A percentile compares a stretch with the other conserved stretches of the same genome.
Conservation (phyloP, 2,329 filamentous ascomycete genomes). For the Claviceps humidiphila region DNA sequence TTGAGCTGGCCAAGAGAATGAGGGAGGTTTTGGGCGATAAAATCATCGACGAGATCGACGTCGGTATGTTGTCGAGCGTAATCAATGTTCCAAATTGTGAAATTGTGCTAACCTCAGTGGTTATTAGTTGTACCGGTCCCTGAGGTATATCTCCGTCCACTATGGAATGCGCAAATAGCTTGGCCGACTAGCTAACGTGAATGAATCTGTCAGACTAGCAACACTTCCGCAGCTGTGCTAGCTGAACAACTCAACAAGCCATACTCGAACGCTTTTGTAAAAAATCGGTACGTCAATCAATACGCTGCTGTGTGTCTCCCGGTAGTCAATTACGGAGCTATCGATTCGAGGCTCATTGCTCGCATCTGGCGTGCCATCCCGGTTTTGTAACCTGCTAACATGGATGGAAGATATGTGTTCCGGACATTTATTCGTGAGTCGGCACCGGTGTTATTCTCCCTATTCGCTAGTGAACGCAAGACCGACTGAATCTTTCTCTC, state of each 20-base stretch:
- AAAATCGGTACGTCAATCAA: conserved; percentile 58
- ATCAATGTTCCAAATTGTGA: conserved; percentile 10
- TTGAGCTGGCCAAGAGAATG: conserved; percentile 64
- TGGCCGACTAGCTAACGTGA: background rate
- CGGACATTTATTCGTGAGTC: conserved; percentile 8
- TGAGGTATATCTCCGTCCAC: conserved; percentile 15
- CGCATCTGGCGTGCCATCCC: background rate
- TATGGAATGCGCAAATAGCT: too few relatives aligned
- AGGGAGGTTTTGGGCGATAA: conserved; percentile 53
- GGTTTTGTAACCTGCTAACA: background rate
- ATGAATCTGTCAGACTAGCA: conserved; percentile 41
- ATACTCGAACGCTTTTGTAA: conserved; percentile 71
- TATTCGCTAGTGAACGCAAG: background rate
- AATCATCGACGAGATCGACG: conserved; percentile 63
- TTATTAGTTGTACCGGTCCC: conserved; percentile 57
- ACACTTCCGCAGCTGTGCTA: conserved; percentile 65
- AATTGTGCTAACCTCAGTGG: background rate
- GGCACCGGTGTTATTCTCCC: background rate
- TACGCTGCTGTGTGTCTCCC: conserved; percentile 25
- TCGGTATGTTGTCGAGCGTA: conserved; percentile 15
- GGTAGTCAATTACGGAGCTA: background rate
- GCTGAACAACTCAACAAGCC: conserved; percentile 65
- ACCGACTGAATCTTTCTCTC: background rate
- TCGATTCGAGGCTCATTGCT: too few relatives aligned
- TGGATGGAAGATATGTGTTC: conserved; percentile 3